Evolutionary conservation across 2,329 filamentous ascomycete species (phyloP), one percentile per base, ranked within the genome.

Genomic region (Trichoderma arundinaceum): DNA sequence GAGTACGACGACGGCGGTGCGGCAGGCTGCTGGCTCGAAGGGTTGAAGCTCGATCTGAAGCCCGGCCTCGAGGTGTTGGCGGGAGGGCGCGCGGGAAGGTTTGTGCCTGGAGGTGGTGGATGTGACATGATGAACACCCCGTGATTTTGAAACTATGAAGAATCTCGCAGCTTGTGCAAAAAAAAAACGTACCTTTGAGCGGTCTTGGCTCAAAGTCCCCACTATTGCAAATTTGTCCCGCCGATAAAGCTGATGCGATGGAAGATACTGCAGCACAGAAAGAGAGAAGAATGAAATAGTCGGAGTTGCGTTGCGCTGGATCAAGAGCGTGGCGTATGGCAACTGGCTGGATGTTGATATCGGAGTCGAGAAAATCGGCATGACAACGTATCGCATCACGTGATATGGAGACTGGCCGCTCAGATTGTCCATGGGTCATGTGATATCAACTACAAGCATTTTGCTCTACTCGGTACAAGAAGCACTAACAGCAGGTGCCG

Each of bases 61-160:
- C 78, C 78, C 32, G 72, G 72, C 75, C 73, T 77, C 68, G 78
- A 79, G 57, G 53, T 67, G 65, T 44, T 65, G 60, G 88, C 86
- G 48, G 92, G 91, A 68, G 92, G 92, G 72, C 91, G 89, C 69
- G 92, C 88, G 70, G 92, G 92, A 44, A 96, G 89, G 71, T 70
- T 77, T 73, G 80, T 78, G 73, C 91, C 91, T 92, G 92, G 90
- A 90, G 90, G 90, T 76, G 89, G 90, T 80, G 91, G 90, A 85
- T 92, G 92, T 80, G 91, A 90, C 92, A 94, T 94, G 85, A 88
- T 88, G 86, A 88, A 88, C 80, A 83, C 79, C 73, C 70, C 69
- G 71, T 65, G 69, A 56, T 64, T 69, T 60, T 63, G n/a, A 69
- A 67, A 66, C 54, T 67, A 48, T 59, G 44, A 32, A 44, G 43